Base-by-base conservation (phyloP, 495 filamentous ascomycete genomes). In the Penicillium antarcticum region DNA sequence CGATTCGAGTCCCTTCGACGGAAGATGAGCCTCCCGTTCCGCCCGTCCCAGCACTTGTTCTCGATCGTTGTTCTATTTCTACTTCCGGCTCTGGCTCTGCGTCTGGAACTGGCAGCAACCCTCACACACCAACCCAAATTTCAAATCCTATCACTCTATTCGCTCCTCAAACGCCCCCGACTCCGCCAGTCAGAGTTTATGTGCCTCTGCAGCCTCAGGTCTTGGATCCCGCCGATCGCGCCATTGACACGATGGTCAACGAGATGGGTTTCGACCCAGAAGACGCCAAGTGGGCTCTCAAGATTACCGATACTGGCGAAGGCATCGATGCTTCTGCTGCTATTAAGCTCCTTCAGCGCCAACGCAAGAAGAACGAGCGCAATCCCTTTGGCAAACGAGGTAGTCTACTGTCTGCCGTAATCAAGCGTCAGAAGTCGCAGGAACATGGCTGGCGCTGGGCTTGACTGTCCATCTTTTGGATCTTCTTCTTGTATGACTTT, bases 241-340 rank as follows among this genome's bases (percentile, higher is more conserved):
- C 78, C 5, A 74, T 81, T 23, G 53, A 68, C 16, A 58, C 63
- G 33, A 71, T 81, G 52, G 78, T 80, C 3, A 56, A 66, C 9
- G 71, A 74, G 9, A 71, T 80, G 19, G 78, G 78, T 4, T 81
- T 80, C 51, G 48, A 63, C 24, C 60, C 69, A 36, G 62, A 73
- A 24, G 76, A 79, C 36, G 76, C 72, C 3, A 78, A 76, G 48
- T 78, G 75, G 69, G 78, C 78, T 9, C 58, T 81, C 9, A 78
- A 78, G 26, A 71, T 78, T 44, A 80, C 76, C 0, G 78, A 81
- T 49, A 77, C 64, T 1, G 78, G 78, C 14, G 77, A 81, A 24
- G 71, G 71, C 2, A 71, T 81, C 17, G 70, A 80, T 40, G 66
- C 68, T n/a, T 56, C 71, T 24, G 70, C 66, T 7, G 78, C 78